Percentiles rank a stretch among this genome's conserved stretches.
phyloP scores from a whole-genome alignment of 83 land plant species.

The Larix sibirica region DNA sequence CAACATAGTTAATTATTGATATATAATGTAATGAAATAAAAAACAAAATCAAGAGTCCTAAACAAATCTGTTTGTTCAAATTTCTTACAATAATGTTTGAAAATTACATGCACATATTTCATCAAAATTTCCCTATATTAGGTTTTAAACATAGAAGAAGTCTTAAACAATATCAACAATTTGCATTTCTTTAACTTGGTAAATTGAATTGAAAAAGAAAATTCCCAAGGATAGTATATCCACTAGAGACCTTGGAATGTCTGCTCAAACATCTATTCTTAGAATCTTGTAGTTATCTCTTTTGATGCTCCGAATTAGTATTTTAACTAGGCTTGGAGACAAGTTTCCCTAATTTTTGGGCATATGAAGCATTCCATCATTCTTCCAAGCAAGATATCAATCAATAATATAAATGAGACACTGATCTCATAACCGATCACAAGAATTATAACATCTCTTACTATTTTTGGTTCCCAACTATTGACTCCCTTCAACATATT shows the following conservation, averaged over 20 bases:
- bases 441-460: neutral
- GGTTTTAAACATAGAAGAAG: too few species aligned
- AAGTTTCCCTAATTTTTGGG: neutral
- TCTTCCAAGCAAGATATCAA: neutral
- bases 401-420: neutral
- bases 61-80: too few species aligned
- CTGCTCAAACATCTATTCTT: neutral
- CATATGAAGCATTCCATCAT: neutral
- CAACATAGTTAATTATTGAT: too few species aligned
- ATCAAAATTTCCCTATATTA: too few species aligned
- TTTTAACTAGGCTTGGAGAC: neutral
- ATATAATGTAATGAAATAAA: too few species aligned
- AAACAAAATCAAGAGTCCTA: too few species aligned
- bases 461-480: neutral
- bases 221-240: neutral
- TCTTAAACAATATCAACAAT: too few species aligned
- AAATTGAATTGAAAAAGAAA: neutral
- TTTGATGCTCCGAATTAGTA: neutral
- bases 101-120: too few species aligned
- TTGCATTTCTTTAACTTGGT: too few species aligned
- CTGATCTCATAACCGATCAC: neutral
- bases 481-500: neutral
- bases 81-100: too few species aligned
- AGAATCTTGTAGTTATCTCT: neutral
- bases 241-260: neutral